phyloP scores from a whole-genome alignment of 2,329 filamentous ascomycete genomes.

The Cytospora paraplurivora region DNA sequence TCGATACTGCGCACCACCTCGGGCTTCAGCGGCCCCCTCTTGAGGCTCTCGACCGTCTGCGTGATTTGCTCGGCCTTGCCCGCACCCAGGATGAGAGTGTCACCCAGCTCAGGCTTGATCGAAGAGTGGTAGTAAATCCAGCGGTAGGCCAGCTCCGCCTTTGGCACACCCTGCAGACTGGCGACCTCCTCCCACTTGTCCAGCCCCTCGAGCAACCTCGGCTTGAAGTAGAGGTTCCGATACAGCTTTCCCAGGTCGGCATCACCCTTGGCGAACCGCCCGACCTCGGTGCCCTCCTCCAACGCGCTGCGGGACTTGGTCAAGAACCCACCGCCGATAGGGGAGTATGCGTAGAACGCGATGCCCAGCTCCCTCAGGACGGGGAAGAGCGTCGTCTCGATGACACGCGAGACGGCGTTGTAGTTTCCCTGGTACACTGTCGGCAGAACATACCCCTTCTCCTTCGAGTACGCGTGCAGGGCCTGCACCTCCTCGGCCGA shows the following conservation, averaged over 20 bases:
- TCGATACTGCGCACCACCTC: constrained; percentile 73
- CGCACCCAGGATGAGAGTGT: constrained; percentile 44
- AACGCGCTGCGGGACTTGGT: constrained; percentile 43
- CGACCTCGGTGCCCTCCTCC: constrained; percentile 43
- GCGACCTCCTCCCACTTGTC: constrained; percentile 38
- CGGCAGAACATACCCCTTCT: constrained; percentile 44
- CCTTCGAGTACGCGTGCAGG: constrained; percentile 57
- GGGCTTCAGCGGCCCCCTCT: constrained; percentile 68
- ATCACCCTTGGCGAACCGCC: constrained; percentile 33
- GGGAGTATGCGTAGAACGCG: constrained; percentile 45
- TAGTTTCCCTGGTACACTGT: constrained; percentile 49
- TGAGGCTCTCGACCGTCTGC: constrained; percentile 51
- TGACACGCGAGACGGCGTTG: constrained; percentile 42
- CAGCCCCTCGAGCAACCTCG: constrained; percentile 57
- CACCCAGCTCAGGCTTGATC: constrained; percentile 39
- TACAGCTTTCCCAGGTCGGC: constrained; percentile 46
- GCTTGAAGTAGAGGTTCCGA: constrained; percentile 28
- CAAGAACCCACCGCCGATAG: constrained; percentile 63
- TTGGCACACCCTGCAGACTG: constrained; percentile 56
- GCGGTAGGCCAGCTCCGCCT: constrained; percentile 61
- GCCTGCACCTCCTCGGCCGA: constrained; percentile 74
- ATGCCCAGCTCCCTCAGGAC: constrained; percentile 45
- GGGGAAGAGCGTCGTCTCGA: constrained; percentile 46
- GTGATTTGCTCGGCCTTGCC: constrained; percentile 52
- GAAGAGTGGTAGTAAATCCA: constrained; percentile 61